Evolutionary conservation across 768 basidiomycete genomes (phyloP).

Genomic region (Rossbeevera mucosa): DNA sequence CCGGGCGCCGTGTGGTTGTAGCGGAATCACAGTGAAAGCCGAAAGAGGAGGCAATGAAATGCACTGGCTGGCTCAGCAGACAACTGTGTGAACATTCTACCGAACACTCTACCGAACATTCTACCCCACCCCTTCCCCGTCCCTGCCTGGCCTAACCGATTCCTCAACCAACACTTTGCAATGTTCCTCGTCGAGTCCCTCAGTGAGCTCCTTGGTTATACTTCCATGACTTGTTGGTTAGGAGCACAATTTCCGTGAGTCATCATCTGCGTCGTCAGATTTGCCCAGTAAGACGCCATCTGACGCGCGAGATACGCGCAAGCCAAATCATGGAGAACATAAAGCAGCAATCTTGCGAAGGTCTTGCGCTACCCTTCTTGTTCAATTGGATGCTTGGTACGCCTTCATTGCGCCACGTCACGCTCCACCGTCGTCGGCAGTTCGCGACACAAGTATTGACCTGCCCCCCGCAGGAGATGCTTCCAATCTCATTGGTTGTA

Average conservation of each 20-base stretch:
- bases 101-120: no score
- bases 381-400: conserved; percentile 88
- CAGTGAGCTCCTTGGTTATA: conserved; percentile 66
- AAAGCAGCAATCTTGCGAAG: conserved; percentile 72
- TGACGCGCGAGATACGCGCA: conserved; percentile 3
- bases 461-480: conserved; percentile 61
- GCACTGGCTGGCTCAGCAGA: neutral
- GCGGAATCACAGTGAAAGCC: neutral
- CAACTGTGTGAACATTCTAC: conserved; percentile 10
- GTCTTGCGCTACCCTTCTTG: conserved; percentile 90
- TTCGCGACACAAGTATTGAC: conserved; percentile 4
- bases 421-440: neutral
- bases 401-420: conserved; percentile 23
- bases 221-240: conserved; percentile 76
- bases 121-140: no score
- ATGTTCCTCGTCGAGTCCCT: conserved; percentile 27
- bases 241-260: conserved; percentile 87
- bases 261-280: conserved; percentile 2
- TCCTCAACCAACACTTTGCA: neutral
- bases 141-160: neutral
- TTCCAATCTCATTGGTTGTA: conserved; percentile 87
- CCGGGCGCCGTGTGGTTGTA: neutral
- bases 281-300: conserved; percentile 3
- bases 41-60: neutral
- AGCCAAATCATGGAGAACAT: conserved; percentile 86